These are phyloP conservation scores for Rasamsonia emersonii DNA, from an alignment of 2,329 filamentous ascomycete genomes.

Conservation along the genomic window DNA sequence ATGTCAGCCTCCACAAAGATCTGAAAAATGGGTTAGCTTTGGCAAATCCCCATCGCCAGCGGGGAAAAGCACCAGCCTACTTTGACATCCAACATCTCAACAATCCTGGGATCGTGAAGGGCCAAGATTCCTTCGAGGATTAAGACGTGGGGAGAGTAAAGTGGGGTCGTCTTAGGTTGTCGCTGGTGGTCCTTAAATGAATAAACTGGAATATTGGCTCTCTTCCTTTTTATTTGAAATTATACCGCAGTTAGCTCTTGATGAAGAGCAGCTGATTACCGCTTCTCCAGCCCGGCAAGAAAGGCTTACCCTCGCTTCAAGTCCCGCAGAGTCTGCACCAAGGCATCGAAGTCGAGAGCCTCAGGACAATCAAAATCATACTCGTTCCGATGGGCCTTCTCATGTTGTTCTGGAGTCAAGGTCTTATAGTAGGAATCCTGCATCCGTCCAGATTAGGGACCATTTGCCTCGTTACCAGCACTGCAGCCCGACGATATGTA, in stretches of 20 bases:
- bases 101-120: constrained; percentile 74
- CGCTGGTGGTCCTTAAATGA: constrained; percentile 90
- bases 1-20: constrained; percentile 96
- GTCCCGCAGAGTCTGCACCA: constrained; percentile 70
- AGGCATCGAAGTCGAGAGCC: constrained; percentile 86
- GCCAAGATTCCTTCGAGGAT: constrained; percentile 96
- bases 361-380: constrained; percentile 94
- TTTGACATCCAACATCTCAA: constrained; percentile 84
- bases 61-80: constrained; percentile 8
- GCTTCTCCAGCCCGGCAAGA: not conserved
- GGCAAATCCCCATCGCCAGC: constrained; percentile 1
- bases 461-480: constrained; percentile 8
- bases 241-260: constrained; percentile 10
- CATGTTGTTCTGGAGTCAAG: constrained; percentile 68
- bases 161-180: constrained; percentile 67
- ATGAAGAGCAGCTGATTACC: not conserved
- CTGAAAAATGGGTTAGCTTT: constrained; percentile 31
- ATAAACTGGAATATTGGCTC: constrained; percentile 83
- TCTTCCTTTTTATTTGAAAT: constrained; percentile 20
- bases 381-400: constrained; percentile 76
- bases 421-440: constrained; percentile 98
- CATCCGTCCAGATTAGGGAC: constrained; percentile 3
- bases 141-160: constrained; percentile 94
- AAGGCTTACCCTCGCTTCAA: constrained; percentile 76
- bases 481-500: constrained; percentile 1